Base-by-base conservation (phyloP, 73 alveolate species). In the Paramecium octaurelia region DNA sequence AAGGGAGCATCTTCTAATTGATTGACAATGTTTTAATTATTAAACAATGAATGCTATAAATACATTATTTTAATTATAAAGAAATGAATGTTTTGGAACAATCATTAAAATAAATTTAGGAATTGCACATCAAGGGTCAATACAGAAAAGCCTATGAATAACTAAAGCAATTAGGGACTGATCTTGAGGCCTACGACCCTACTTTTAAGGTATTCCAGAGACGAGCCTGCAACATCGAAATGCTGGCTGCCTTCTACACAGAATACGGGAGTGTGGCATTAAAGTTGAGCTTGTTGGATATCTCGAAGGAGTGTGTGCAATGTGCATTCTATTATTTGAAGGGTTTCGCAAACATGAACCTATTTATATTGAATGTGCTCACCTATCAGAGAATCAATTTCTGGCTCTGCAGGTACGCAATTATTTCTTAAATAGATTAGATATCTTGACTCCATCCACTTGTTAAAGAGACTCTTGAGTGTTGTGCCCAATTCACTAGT, bases 251-350 rank as follows among this genome's bases (percentile, higher is more conserved):
- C 6, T 80, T 44, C 38, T 80, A 80, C 46, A 31, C 46, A 20
- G 91, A 80, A 18, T 80, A 44, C 24, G 91, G 91, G 18, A 24
- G 64, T 40, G 35, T 80, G 34, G 91, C 91, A 4, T 80, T 80
- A 29, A 80, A 80, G 18, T 42, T 80, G 38, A 43, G 76, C 48
- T 27, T 80, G 24, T 21, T 80, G 24, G 75, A 80, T 44, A 44
- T 80, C 10, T 24, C 76, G 7, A 80, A 80, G 24, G n/a, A 80
- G 16, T 42, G 76, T 80, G 91, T 80, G 2, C 31, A 43, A 80
- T 80, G 91, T 48, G 43, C 64, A 8, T 48, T 42, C 16, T 35
- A 43, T 80, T 43, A 80, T 46, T 20, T 73, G 21, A 73, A 73
- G 18, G 34, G 12, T 29, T 38, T 10, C 16, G 58, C 87, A 4